Evolutionary conservation across 1,139 yeast genomes (phyloP), one percentile per base, ranked within the genome.

Genomic region (Hemisphaericaspora xylofermentans): DNA sequence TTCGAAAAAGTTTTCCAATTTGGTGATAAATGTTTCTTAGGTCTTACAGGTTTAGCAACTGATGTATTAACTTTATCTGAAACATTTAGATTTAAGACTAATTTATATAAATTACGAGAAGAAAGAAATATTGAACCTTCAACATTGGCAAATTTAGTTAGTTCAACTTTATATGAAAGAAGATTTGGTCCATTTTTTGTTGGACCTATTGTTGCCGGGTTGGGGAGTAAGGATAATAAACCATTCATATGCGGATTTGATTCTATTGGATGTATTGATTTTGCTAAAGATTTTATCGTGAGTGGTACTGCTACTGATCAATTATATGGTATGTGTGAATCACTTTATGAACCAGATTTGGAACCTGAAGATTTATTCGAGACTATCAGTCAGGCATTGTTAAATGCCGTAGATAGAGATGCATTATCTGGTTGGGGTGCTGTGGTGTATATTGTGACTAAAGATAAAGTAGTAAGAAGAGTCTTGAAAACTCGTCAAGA

Each of bases 371-470:
- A 93, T 61, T 74, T 94, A 57, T 94, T 94, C 62, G 98, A 94
- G 64, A 91, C 98, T 35, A 86, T 91, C 53, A 84, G 95, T 54
- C 99, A 94, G 68, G 91, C 97, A 0, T 71, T 94, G 49, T 74
- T 93, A 68, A 89, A 87, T 63, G 98, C 97, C 17, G 95, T 87
- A 34, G 99, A 94, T 64, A 85, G 99, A 74, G 98, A 94, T 68
- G 96, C 98, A 6, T 75, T 94, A 49, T 84, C 95, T 39, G 98
- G 98, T 48, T 93, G 98, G 97, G 99, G 99, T 57, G 97, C 96
- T 13, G 87, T 88, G 26, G 98, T 94, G 30, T 91, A 93, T 64
- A 71, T 94, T 46, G 80, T 94, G 44, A 88, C 96, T 42, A 91
- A 91, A 70, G 98, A 93, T 62, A 86, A 88, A 64, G 95, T 93